These are phyloP conservation scores for Hawksworthiomyces lignivorus DNA, from an alignment of 2,329 filamentous ascomycete genomes.

Conservation along the genomic window DNA sequence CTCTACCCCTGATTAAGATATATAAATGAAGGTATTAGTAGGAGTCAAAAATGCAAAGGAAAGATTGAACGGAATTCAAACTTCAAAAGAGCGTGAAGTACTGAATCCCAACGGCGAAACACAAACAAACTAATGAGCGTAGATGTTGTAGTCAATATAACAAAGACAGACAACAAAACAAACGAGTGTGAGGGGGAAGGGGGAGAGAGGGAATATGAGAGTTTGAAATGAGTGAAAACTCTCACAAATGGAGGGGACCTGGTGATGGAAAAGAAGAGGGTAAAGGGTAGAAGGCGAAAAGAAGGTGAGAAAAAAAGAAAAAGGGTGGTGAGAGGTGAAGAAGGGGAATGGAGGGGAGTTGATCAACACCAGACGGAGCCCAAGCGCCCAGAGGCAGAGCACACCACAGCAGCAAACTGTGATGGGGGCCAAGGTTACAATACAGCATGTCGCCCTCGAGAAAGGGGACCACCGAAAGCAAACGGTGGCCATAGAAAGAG, in stretches of 20 bases:
- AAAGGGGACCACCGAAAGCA: no score
- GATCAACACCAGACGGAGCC: no score
- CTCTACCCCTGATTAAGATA: no score
- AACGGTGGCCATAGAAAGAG: neutral
- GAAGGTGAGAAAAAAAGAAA: slow-evolving; percentile 4
- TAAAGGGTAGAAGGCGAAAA: neutral
- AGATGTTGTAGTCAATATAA: slow-evolving; percentile 14
- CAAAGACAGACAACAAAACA: slow-evolving; percentile 1
- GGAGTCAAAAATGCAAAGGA: no score
- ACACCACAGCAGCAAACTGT: neutral
- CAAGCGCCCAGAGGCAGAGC: slow-evolving; percentile 5
- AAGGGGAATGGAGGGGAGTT: slow-evolving; percentile 5
- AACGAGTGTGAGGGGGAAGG: slow-evolving; percentile 7
- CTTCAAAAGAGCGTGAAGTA: slow-evolving; percentile 36
- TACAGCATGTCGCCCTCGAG: no score
- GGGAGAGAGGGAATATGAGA: neutral
- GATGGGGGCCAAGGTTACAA: no score
- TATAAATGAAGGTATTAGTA: no score
- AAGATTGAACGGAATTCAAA: slow-evolving; percentile 40
- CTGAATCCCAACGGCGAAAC: slow-evolving; percentile 14
- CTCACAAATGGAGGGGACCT: slow-evolving; percentile 1
- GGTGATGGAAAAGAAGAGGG: neutral
- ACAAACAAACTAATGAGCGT: slow-evolving; percentile 16
- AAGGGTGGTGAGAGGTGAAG: neutral
- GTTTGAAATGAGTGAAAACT: slow-evolving; percentile 9